Conservation (phyloP, 2,329 filamentous ascomycete species). For the Eutypa lata region DNA sequence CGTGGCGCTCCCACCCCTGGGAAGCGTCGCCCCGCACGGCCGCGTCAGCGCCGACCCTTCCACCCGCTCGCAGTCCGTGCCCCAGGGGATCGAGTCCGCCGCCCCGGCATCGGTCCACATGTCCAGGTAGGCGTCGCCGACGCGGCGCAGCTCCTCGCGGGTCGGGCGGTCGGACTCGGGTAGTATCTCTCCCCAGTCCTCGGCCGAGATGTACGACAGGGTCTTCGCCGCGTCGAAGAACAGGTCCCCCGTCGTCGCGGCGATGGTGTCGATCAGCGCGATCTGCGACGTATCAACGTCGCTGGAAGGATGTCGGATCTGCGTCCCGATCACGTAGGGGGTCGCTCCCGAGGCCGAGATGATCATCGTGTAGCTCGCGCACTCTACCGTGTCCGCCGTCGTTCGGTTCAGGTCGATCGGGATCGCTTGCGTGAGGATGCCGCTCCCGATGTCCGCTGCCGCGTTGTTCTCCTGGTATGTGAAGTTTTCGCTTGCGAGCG, state of each 20-base stretch:
- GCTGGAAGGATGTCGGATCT: constrained; percentile 31
- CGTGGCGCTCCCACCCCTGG: constrained; percentile 26
- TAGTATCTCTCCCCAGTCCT: constrained; percentile 30
- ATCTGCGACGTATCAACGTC: constrained; percentile 21
- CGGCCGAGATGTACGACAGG: constrained; percentile 27
- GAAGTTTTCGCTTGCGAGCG: constrained; percentile 22
- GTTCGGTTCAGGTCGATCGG: constrained; percentile 25
- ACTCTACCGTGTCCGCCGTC: constrained; percentile 20
- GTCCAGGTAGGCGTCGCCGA: constrained; percentile 34
- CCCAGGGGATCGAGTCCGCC: constrained; percentile 32
- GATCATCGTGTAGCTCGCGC: constrained; percentile 34
- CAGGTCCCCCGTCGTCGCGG: constrained; percentile 32
- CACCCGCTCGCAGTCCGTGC: constrained; percentile 32
- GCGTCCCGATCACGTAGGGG: constrained; percentile 32
- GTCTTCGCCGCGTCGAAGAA: constrained; percentile 35
- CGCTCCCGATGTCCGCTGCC: constrained; percentile 17
- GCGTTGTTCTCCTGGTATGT: constrained; percentile 28
- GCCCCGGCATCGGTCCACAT: constrained; percentile 36
- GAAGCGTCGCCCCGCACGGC: constrained; percentile 28
- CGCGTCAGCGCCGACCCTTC: constrained; percentile 30
- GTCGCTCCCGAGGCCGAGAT: constrained; percentile 28
- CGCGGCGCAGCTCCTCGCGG: constrained; percentile 29
- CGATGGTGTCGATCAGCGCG: constrained; percentile 31
- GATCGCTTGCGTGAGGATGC: constrained; percentile 21
- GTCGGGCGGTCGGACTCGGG: constrained; percentile 19